A percentile compares a stretch with the other conserved stretches of the same genome.
Conservation (phyloP, 345 rosid species). For the Brassica incana region DNA sequence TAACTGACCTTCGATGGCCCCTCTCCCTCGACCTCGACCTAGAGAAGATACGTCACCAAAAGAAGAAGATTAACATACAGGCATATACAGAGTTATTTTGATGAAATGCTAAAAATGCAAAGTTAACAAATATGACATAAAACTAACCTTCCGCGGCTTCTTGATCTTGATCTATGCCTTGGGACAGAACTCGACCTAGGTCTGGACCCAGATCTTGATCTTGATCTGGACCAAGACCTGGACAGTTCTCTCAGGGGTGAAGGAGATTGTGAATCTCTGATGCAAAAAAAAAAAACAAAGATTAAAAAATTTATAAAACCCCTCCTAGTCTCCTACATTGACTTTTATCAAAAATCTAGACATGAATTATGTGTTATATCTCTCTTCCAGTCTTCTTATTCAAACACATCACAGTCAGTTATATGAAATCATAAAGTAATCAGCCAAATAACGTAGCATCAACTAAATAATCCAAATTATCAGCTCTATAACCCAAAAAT, state of each 20-base stretch:
- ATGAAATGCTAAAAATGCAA: background rate
- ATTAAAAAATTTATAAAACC: background rate
- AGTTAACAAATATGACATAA: background rate
- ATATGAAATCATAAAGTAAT: background rate
- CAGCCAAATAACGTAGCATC: background rate
- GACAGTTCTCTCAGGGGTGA: background rate
- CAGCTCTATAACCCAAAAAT: background rate
- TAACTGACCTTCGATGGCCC: background rate
- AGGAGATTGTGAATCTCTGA: background rate
- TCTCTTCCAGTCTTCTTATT: background rate
- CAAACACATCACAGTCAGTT: background rate
- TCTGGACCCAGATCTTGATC: conserved; percentile 56
- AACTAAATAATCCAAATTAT: background rate
- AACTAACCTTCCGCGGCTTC: conserved; percentile 1
- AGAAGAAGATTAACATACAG: background rate
- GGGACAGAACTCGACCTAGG: conserved; percentile 57
- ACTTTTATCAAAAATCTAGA: background rate
- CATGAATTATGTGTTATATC: background rate
- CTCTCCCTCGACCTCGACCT: conserved; percentile 53
- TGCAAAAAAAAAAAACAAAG: background rate
- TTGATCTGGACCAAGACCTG: conserved; percentile 48
- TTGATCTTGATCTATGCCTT: conserved; percentile 58
- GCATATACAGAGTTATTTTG: background rate
- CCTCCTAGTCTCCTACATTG: background rate
- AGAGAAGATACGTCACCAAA: conserved; percentile 5